phyloP scores from a whole-genome alignment of 2,329 filamentous ascomycete species.

The Calonectria hongkongensis region DNA sequence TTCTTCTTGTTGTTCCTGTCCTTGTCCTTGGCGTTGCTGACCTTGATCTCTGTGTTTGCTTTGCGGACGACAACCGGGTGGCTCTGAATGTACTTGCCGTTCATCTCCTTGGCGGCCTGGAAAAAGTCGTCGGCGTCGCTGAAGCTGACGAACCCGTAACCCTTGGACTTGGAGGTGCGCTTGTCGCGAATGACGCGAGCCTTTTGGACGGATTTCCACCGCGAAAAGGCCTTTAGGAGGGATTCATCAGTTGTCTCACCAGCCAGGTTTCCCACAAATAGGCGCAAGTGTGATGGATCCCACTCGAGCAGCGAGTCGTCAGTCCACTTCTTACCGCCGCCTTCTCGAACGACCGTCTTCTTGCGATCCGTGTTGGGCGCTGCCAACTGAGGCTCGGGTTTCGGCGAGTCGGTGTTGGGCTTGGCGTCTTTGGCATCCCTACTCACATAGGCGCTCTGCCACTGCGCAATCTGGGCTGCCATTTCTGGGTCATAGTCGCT shows the following conservation, averaged over 20 bases:
- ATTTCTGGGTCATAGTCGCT: constrained; percentile 83
- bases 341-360: constrained; percentile 91
- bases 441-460: constrained; percentile 90
- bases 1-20: constrained; percentile 61
- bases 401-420: constrained; percentile 59
- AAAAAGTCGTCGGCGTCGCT: constrained; percentile 97
- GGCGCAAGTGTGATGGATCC: constrained; percentile 94
- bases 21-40: constrained; percentile 80
- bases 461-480: constrained; percentile 94
- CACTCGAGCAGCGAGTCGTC: constrained; percentile 93
- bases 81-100: constrained; percentile 98
- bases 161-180: constrained; percentile 95
- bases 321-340: constrained; percentile 94
- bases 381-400: constrained; percentile 62
- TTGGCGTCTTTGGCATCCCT: constrained; percentile 71
- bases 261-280: constrained; percentile 97
- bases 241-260: constrained; percentile 98
- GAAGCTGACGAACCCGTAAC: constrained; percentile 97
- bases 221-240: constrained; percentile 92
- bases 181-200: constrained; percentile 96
- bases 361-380: constrained; percentile 74
- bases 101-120: constrained; percentile 97
- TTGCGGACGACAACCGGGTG: constrained; percentile 92
- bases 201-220: constrained; percentile 92
- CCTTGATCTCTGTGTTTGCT: constrained; percentile 93